Percentiles rank a stretch among this genome's conserved stretches.
These are phyloP conservation scores for Debaryomycetaceae sp. DNA, from an alignment of 1,139 yeast genomes.

Conservation along the genomic window DNA sequence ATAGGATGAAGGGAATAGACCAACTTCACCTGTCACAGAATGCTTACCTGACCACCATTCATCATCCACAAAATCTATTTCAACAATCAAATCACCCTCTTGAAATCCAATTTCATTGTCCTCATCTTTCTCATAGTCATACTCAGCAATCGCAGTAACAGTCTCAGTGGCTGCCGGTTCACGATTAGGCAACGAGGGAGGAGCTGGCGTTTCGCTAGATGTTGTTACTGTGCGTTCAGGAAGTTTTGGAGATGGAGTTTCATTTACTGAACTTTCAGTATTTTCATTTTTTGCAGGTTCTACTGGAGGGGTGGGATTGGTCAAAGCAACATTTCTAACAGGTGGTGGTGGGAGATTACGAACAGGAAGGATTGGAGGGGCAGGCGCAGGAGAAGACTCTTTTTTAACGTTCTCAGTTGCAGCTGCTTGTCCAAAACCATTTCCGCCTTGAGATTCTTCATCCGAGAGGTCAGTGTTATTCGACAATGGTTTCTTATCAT, in stretches of 20 bases:
- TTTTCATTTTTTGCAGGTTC: neutral
- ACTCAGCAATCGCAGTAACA: slow-evolving; percentile 56
- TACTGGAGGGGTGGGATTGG: neutral
- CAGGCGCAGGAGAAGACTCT: slow-evolving; percentile 2
- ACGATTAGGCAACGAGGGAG: neutral
- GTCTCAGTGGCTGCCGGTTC: neutral
- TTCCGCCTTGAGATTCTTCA: slow-evolving; percentile 3
- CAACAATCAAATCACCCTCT: slow-evolving; percentile 65
- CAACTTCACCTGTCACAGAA: slow-evolving; percentile 53
- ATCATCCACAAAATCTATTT: slow-evolving; percentile 66
- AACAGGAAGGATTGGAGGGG: slow-evolving; percentile 11
- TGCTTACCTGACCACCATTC: slow-evolving; percentile 85
- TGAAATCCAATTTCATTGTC: slow-evolving; percentile 66
- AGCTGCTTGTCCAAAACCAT: neutral
- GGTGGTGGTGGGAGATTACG: slow-evolving; percentile 21
- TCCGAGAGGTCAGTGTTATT: slow-evolving; percentile 10
- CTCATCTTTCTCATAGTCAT: slow-evolving; percentile 69
- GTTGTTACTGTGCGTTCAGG: neutral
- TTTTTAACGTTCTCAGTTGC: neutral
- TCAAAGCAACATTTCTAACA: slow-evolving; percentile 8
- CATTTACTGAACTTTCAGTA: neutral
- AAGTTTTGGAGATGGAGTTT: neutral
- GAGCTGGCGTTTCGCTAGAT: neutral
- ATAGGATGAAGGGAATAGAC: slow-evolving; percentile 73
- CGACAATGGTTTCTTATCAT: slow-evolving; percentile 20